Base-by-base conservation (phyloP, 768 basidiomycete species). In the Cubamyces sp. region DNA sequence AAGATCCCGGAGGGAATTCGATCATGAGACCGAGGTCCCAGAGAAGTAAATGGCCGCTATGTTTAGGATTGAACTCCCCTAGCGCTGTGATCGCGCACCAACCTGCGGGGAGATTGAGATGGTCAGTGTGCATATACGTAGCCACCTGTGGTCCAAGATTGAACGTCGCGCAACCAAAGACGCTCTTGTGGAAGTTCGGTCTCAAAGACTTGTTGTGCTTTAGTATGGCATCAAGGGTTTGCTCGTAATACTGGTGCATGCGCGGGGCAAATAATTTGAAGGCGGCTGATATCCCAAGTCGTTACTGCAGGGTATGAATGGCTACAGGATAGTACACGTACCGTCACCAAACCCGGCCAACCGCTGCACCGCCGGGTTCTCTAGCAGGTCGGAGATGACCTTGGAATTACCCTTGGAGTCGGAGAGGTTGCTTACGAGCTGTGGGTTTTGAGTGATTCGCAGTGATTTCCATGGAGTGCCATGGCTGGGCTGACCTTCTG, bases 31-130 rank as follows among this genome's bases (percentile, higher is more conserved):
- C 30, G 0, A 73, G 54, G 30, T 73, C 71, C 64, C 69, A 71
- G 0, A 79, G 47, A 0, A 77, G 57, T 0, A 78, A 42, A 48
- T 78, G 75, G 3, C 75, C 76, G 9, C 76, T 72, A 21, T 49
- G 66, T 3, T 8, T 67, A 2, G 55, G 65, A 48, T 77, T 65
- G 55, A 72, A 78, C 2, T 48, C 8, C 0, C 77, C 76, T 0
- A 71, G 51, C 0, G 74, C 67, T 2, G 63, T 68, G 9, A 79
- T 74, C 0, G 68, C 69, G 51, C 76, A 81, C 64, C 71, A 69
- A 0, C 76, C 75, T 40, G 64, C 70, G 0, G 75, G 66, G 0
- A 74, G 54, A 43, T 81, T 80, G 11, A 50, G 54, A 28, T 21
- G 48, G 47, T 80, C 76, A 0, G 63, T 61, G 23, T 76, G 77